phyloP scores from a whole-genome alignment of 1,139 yeast species.

The Hanseniaspora uvarum region DNA sequence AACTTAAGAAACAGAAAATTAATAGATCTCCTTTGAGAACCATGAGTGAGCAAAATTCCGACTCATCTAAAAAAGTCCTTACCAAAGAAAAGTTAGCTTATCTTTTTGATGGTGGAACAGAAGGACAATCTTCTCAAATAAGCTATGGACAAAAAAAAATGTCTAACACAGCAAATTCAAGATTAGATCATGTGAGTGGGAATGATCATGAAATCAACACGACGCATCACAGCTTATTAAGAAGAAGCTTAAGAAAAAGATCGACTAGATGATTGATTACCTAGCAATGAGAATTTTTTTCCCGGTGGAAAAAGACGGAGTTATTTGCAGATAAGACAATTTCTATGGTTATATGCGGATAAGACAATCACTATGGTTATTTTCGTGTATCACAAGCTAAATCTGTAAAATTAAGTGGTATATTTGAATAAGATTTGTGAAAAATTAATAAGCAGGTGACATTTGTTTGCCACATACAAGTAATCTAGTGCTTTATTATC shows the following conservation, averaged over 20 bases:
- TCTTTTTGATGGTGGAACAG: not conserved
- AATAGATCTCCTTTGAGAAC: slow-evolving; percentile 1
- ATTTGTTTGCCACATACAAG: too few relatives aligned
- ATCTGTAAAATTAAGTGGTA: too few relatives aligned
- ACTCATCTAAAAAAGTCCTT: not conserved
- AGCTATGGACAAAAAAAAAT: not conserved
- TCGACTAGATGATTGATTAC: not conserved
- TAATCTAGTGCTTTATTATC: too few relatives aligned
- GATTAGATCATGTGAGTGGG: not conserved
- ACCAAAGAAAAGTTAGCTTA: not conserved
- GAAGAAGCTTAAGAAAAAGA: slow-evolving; percentile 9
- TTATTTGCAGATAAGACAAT: too few relatives aligned
- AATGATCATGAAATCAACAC: not conserved
- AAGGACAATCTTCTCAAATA: not conserved
- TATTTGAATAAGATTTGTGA: too few relatives aligned
- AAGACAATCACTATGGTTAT: not conserved
- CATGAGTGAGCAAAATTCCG: not conserved
- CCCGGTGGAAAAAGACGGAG: not conserved
- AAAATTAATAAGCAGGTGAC: too few relatives aligned
- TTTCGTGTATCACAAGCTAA: not conserved
- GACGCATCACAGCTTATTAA: not conserved
- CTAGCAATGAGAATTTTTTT: not conserved
- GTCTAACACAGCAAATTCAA: not conserved
- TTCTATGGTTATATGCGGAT: not conserved
- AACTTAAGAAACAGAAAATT: not conserved